These are phyloP conservation scores for Excoecaria agallocha DNA, from an alignment of 345 rosid genomes.

Conservation along the genomic window DNA sequence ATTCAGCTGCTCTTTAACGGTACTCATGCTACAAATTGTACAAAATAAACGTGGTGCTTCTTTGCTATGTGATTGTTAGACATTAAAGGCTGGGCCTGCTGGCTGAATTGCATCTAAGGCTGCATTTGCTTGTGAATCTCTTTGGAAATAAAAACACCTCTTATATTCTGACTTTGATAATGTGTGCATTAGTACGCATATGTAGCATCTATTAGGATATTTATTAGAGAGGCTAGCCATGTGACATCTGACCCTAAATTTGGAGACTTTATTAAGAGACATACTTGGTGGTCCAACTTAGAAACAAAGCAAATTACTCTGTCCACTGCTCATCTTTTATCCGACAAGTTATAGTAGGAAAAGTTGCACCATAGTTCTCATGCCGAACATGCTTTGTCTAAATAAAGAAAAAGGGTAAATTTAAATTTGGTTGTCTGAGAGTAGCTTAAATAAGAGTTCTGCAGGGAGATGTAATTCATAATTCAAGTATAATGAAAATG, in stretches of 20 bases:
- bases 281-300: not conserved
- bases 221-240: not conserved
- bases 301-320: not conserved
- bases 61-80: not conserved
- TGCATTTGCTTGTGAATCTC: not conserved
- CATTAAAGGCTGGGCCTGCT: not conserved
- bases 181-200: not conserved
- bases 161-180: not conserved
- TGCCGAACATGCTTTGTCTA: no score
- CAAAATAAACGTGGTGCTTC: constrained; percentile 1
- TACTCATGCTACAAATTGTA: no score
- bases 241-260: constrained; percentile 3
- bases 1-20: not conserved
- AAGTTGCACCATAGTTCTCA: no score
- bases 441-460: no score
- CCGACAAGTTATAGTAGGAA: not conserved
- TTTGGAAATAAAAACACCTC: not conserved
- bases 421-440: no score
- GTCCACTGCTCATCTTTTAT: not conserved
- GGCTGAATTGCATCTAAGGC: not conserved
- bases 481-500: not conserved
- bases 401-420: not conserved
- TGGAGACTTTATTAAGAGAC: not conserved
- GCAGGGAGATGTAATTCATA: no score
- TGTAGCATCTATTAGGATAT: not conserved